Percentiles rank a stretch among this genome's conserved stretches.
phyloP scores from a whole-genome alignment of 768 basidiomycete genomes.

The Tylopilus intermedius region DNA sequence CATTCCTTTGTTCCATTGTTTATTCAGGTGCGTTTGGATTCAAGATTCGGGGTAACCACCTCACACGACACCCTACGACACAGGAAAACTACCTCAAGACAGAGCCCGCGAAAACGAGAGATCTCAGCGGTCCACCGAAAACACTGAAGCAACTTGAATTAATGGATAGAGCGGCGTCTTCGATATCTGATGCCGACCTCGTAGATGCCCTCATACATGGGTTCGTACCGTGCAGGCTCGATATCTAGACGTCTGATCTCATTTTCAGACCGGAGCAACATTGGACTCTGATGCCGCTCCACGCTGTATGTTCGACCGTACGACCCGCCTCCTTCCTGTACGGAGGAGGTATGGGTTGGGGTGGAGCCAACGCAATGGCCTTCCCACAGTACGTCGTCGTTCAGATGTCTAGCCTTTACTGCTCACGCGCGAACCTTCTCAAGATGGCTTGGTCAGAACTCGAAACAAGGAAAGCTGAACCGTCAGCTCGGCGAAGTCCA shows the following conservation, averaged over 20 bases:
- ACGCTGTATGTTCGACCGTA: constrained; percentile 87
- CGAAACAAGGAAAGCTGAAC: constrained; percentile 77
- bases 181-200: constrained; percentile 92
- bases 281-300: constrained; percentile 91
- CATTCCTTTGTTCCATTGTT: constrained; percentile 92
- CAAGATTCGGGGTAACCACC: not conserved
- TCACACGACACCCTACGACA: constrained; percentile 25
- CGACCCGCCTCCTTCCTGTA: constrained; percentile 81
- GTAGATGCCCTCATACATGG: constrained; percentile 93
- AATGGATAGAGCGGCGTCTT: constrained; percentile 84
- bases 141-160: constrained; percentile 69
- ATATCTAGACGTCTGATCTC: not conserved
- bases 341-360: constrained; percentile 63
- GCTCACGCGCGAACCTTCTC: not conserved
- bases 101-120: constrained; percentile 57
- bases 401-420: not conserved
- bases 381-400: constrained; percentile 74
- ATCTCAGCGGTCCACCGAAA: constrained; percentile 58
- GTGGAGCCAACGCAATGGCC: constrained; percentile 58
- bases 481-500: constrained; percentile 87
- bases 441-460: constrained; percentile 98
- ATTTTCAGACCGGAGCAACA: constrained; percentile 81
- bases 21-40: constrained; percentile 61
- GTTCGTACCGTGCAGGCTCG: constrained; percentile 35
- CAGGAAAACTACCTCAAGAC: constrained; percentile 93